Evolutionary conservation across 495 filamentous ascomycete species (phyloP).

Genomic region (Neurospora sp.): DNA sequence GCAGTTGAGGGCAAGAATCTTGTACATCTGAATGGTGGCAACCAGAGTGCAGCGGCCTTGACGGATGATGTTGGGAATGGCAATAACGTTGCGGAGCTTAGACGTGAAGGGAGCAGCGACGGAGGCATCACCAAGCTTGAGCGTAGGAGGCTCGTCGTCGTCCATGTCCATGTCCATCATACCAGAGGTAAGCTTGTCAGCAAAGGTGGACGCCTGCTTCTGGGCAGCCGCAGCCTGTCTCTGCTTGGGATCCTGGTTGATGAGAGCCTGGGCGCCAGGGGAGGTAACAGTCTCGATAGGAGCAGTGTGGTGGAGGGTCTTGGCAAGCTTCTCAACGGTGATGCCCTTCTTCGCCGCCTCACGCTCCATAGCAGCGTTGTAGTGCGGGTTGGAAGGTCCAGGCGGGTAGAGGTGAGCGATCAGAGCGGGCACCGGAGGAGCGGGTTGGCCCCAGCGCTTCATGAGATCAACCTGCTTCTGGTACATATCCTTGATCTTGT

Average conservation of each 20-base stretch:
- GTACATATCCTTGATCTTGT: slow-evolving; percentile 97
- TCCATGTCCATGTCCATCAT: slow-evolving; percentile 89
- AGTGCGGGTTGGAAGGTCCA: slow-evolving; percentile 87
- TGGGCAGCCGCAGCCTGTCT: slow-evolving; percentile 55
- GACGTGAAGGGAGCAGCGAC: slow-evolving; percentile 96
- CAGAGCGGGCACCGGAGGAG: slow-evolving; percentile 76
- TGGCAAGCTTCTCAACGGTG: slow-evolving; percentile 31
- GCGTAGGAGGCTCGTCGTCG: slow-evolving; percentile 84
- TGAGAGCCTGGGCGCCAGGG: slow-evolving; percentile 58
- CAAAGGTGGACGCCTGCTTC: slow-evolving; percentile 65
- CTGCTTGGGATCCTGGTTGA: slow-evolving; percentile 44
- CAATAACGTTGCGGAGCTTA: slow-evolving; percentile 93
- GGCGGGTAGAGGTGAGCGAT: slow-evolving; percentile 95
- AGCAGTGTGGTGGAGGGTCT: slow-evolving; percentile 28
- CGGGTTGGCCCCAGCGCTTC: slow-evolving; percentile 83
- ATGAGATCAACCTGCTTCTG: slow-evolving; percentile 90
- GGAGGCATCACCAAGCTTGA: slow-evolving; percentile 96
- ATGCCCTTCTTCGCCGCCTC: slow-evolving; percentile 68
- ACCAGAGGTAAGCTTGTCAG: slow-evolving; percentile 74
- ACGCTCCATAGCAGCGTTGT: slow-evolving; percentile 80
- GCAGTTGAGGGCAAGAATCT: slow-evolving; percentile 97
- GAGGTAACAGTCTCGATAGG: slow-evolving; percentile 56
- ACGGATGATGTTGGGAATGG: slow-evolving; percentile 95
- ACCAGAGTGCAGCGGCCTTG: slow-evolving; percentile 96
- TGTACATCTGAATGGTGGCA: slow-evolving; percentile 99